A percentile compares a stretch with the other conserved stretches of the same genome.
Conservation (phyloP, 352 stramenopile species). For the Detonula confervacea region DNA sequence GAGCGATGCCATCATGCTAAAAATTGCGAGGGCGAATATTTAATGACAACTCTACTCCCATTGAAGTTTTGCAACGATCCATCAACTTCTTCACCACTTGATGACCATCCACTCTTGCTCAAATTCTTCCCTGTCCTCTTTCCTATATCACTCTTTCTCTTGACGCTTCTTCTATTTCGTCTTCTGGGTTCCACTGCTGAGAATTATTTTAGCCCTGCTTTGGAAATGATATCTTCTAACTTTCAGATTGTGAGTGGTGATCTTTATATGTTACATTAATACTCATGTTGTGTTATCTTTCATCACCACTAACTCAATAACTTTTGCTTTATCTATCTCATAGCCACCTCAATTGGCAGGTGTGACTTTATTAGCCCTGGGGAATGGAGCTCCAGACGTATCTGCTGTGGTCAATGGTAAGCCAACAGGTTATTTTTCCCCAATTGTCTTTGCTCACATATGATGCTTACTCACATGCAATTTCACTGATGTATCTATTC, state of each 20-base stretch:
- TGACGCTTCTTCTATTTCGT: constrained; percentile 58
- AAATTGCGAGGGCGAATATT: constrained; percentile 34
- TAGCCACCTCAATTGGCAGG: constrained; percentile 85
- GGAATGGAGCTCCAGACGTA: constrained; percentile 94
- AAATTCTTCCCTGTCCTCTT: constrained; percentile 22
- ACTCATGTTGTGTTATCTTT: neutral
- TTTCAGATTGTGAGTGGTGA: constrained; percentile 70
- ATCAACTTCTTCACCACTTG: neutral
- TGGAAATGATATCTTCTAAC: constrained; percentile 90
- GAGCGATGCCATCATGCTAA: constrained; percentile 30
- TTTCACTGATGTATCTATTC: constrained; percentile 29
- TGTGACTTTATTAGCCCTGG: constrained; percentile 96
- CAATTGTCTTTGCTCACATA: neutral
- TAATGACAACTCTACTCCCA: constrained; percentile 29
- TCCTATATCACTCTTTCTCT: constrained; percentile 26
- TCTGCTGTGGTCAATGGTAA: constrained; percentile 59
- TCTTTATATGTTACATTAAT: neutral
- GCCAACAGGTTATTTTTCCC: too few relatives aligned
- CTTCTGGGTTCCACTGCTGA: constrained; percentile 93
- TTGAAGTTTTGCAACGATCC: constrained; percentile 33
- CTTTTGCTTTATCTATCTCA: too few relatives aligned
- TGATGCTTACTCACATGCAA: constrained; percentile 92
- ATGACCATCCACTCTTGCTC: neutral
- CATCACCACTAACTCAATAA: too few relatives aligned
- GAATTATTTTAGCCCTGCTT: constrained; percentile 93